Conservation (phyloP, 2,329 filamentous ascomycete species). For the Phyllosticta citrichinensis region DNA sequence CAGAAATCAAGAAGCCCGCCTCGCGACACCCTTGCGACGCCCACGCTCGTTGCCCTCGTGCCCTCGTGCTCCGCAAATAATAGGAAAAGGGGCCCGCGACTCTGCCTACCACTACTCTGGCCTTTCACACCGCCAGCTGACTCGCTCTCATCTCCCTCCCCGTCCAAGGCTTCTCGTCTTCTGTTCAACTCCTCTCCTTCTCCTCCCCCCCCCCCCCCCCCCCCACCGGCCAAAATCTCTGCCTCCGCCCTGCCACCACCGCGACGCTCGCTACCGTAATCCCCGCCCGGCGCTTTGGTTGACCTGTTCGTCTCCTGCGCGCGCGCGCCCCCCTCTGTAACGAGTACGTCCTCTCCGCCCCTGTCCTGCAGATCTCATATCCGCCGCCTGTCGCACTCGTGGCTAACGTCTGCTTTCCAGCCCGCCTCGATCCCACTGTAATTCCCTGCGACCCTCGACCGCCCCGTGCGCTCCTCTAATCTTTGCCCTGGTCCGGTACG, state of each 20-base stretch:
- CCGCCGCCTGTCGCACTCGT: constrained; percentile 9
- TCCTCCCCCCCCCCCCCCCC: no score
- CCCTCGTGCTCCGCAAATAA: constrained; percentile 5
- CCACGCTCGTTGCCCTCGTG: constrained; percentile 3
- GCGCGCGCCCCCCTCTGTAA: background rate
- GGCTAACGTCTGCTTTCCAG: constrained; percentile 10
- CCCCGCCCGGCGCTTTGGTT: constrained; percentile 6
- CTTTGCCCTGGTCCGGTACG: constrained; percentile 29
- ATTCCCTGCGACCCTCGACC: constrained; percentile 14
- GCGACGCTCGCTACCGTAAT: background rate
- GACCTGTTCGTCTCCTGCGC: background rate
- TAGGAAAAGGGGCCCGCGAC: constrained; percentile 4
- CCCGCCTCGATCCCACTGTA: constrained; percentile 4
- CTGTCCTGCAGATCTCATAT: constrained; percentile 10
- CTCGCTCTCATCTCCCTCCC: constrained; percentile 2
- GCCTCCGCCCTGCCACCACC: background rate
- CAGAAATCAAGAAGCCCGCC: constrained; percentile 3
- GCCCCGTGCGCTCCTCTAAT: constrained; percentile 12
- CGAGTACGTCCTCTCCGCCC: constrained; percentile 6
- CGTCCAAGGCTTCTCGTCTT: background rate
- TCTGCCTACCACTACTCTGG: background rate
- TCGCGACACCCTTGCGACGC: background rate
- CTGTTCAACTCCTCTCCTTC: constrained; percentile 8
- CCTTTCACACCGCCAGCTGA: constrained; percentile 5
- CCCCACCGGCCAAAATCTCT: background rate